Evolutionary conservation across 305 asterid genomes (phyloP).

Genomic region (Striga hermonthica): DNA sequence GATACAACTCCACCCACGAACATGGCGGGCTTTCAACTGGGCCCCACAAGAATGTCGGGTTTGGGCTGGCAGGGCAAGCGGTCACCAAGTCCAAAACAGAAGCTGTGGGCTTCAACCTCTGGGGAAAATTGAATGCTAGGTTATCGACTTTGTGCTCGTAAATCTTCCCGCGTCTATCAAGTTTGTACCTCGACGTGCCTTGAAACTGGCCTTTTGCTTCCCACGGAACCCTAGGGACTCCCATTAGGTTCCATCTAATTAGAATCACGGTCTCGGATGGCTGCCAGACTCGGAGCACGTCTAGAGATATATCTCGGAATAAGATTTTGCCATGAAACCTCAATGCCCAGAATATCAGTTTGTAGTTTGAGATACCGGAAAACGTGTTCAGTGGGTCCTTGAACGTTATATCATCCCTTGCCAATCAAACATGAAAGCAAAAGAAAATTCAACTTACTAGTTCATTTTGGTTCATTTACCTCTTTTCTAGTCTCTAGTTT

Average conservation of each 20-base stretch:
- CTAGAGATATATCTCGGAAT: conserved; percentile 69
- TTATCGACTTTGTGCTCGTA: conserved; percentile 87
- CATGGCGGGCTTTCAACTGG: conserved; percentile 40
- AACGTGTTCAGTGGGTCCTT: conserved; percentile 76
- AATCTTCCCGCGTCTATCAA: conserved; percentile 71
- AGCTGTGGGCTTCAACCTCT: conserved; percentile 56
- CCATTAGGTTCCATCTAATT: conserved; percentile 68
- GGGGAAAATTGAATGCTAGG: conserved; percentile 73
- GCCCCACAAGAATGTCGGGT: conserved; percentile 59
- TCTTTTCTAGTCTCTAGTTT: background rate
- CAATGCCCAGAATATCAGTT: conserved; percentile 76
- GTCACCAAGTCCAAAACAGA: conserved; percentile 67
- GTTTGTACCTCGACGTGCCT: conserved; percentile 69
- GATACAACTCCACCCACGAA: conserved; percentile 62
- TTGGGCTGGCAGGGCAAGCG: conserved; percentile 70
- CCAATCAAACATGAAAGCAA: conserved; percentile 13
- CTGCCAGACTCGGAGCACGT: conserved; percentile 75
- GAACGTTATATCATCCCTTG: conserved; percentile 88
- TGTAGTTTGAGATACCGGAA: conserved; percentile 71
- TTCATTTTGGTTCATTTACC: background rate
- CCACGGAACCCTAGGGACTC: conserved; percentile 75
- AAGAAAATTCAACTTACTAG: background rate
- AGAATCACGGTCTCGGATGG: conserved; percentile 74
- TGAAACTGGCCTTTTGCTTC: conserved; percentile 77
- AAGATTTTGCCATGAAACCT: conserved; percentile 74